Evolutionary conservation across 345 rosid species (phyloP), one percentile per base, ranked within the genome.

Genomic region (Salix caprea): DNA sequence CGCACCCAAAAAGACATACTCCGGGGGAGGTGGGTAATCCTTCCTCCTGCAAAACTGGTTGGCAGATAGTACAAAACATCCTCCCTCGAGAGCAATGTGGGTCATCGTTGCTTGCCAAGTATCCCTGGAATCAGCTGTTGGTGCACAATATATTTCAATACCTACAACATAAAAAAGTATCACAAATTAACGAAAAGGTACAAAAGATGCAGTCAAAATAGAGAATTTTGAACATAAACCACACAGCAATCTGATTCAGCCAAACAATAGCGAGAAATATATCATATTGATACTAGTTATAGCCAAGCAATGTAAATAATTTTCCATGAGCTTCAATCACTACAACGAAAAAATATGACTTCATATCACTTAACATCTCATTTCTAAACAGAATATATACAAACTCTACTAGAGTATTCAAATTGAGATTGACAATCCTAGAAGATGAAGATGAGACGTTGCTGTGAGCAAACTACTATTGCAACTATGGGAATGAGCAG

Each of bases 31-130:
- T 6, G 99, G 98, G 78, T 91, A 96, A 76, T 96, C 97, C 81
- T 89, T 93, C 71, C 97, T 88, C 37, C 86, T 87, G 75, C 98
- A 93, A 75, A 93, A 95, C 14, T 95, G 99, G 80, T 95, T 93
- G 60, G 97, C 97, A 23, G 98, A 88, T 65, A 93, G 75, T 54
- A 95, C 97, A 78, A 91, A 93, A 74, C 99, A 95, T 79, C 97
- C 97, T 54, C 97, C 99, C 74, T 95, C 99, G 62, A 91, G 92
- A 81, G 97, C 97, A n/a, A 95, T 93, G 69, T 93, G 97, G 68
- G 92, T 95, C 91, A 95, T 89, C 7, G 97, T 88, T 32, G 99
- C 91, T 82, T 83, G 93, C 99, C 99, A 95, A 69, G 85, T 82
- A 6, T 85, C 88, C 87, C 98, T 85, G 30, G 94, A 56, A 86